Conservation (phyloP, 2,329 filamentous ascomycete genomes). For the Fusarium sp. region DNA sequence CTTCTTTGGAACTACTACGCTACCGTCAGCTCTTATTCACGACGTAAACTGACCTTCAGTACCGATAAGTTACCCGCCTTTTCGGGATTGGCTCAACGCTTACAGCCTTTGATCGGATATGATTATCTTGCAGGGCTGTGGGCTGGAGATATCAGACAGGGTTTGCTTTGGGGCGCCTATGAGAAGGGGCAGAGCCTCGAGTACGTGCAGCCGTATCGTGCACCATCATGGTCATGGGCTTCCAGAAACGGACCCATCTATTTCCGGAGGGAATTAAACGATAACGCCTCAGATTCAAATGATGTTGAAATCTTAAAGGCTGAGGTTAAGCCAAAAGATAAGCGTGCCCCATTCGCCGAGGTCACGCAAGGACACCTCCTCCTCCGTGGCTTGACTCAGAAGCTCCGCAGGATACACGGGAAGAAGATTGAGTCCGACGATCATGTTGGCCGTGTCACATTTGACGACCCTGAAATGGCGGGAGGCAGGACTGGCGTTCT, state of each 20-base stretch:
- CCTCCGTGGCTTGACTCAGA: background rate
- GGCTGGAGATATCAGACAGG: background rate
- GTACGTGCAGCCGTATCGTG: background rate
- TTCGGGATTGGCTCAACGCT: constrained; percentile 1
- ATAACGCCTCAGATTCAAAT: background rate
- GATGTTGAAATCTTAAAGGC: background rate
- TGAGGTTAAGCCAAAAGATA: background rate
- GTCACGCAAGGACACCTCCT: background rate
- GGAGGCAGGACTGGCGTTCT: background rate
- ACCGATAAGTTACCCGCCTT: constrained; percentile 11
- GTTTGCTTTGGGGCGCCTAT: background rate
- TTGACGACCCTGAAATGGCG: background rate
- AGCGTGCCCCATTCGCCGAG: background rate
- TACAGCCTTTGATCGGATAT: background rate
- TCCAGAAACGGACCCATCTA: background rate
- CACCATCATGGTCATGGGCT: constrained; percentile 12
- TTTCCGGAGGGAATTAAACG: background rate
- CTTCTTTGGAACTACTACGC: background rate
- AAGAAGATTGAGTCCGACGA: background rate
- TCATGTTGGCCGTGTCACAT: background rate
- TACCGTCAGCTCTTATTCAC: background rate
- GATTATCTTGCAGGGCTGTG: constrained; percentile 4
- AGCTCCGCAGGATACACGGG: background rate
- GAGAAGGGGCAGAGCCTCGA: background rate
- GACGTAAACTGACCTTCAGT: background rate